Base-by-base conservation (phyloP, 1,284 basidiomycete species). In the Trametes hirsuta region DNA sequence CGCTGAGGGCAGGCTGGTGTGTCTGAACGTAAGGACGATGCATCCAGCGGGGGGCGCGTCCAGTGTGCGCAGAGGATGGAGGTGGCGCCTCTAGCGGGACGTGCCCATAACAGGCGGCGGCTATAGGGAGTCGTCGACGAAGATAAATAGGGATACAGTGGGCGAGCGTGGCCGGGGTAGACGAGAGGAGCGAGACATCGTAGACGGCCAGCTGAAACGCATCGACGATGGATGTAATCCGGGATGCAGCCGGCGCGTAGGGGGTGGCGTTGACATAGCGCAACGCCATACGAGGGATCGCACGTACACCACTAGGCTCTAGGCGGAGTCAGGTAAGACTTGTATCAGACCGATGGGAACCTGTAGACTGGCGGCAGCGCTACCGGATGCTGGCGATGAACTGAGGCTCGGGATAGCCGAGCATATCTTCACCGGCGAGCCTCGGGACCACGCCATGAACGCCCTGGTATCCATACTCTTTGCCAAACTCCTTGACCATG, bases 401-500 rank as follows among this genome's bases (percentile, higher is more conserved):
- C 3, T 56, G 60, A 30, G 64, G 64, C 18, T 65, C 64, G 6
- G 47, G 53, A 42, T 58, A 59, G 18, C 64, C 64, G 25, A 41
- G 47, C 49, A 52, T 56, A n/a, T 59, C 46, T 44, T 65, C 64
- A 34, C 57, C 63, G 24, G 30, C 18, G 18, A 86, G 83, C 69
- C 88, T 89, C n/a, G 82, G 85, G 46, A 91, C 82, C 18, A 86
- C 82, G 15, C 88, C 89, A 22, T 84, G 81, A 18, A 88, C 70
- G 44, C 90, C 87, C 55, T 76, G 77, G 75, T 92, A 92, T 14
- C 86, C 88, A 71, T 86, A 85, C 35, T 83, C 79, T 68, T 84
- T 84, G 61, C 89, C 88, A 67, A 89, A 88, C 70, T 92, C 90
- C 66, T 81, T 85, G 68, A 92, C 83, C 90, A 92, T 92, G 42